phyloP scores from a whole-genome alignment of 2,329 filamentous ascomycete genomes.

The Trichoderma sp. region DNA sequence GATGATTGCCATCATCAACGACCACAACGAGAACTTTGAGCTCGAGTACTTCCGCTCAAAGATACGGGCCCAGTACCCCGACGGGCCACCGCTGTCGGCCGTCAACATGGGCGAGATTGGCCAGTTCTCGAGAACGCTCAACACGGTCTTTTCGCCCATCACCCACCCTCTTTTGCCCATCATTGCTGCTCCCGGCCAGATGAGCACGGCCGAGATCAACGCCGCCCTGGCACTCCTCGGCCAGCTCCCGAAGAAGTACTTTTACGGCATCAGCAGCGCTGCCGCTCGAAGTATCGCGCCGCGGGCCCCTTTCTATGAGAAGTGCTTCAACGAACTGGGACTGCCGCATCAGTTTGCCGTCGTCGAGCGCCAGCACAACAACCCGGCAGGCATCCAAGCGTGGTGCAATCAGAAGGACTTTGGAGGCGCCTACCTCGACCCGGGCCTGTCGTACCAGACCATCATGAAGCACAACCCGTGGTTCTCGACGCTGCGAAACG shows the following conservation, averaged over 20 bases:
- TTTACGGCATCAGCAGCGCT: slow-evolving; percentile 77
- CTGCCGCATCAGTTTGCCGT: slow-evolving; percentile 79
- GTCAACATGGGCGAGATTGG: slow-evolving; percentile 88
- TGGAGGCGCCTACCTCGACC: slow-evolving; percentile 80
- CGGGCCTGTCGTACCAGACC: slow-evolving; percentile 63
- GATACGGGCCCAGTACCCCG: slow-evolving; percentile 68
- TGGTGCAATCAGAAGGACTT: slow-evolving; percentile 75
- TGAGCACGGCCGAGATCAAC: slow-evolving; percentile 86
- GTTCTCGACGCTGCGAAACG: slow-evolving; percentile 54
- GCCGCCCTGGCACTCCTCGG: slow-evolving; percentile 75
- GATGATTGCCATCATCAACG: slow-evolving; percentile 83
- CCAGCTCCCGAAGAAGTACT: slow-evolving; percentile 75
- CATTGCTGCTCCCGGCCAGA: slow-evolving; percentile 81
- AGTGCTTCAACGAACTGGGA: slow-evolving; percentile 79
- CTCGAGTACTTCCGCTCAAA: slow-evolving; percentile 84
- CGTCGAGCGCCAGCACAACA: slow-evolving; percentile 69
- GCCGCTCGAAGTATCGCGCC: slow-evolving; percentile 65
- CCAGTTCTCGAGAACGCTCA: slow-evolving; percentile 79
- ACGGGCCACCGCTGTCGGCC: slow-evolving; percentile 74
- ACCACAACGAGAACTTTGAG: slow-evolving; percentile 85
- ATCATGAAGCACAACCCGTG: slow-evolving; percentile 61
- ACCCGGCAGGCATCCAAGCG: slow-evolving; percentile 66
- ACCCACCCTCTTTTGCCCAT: slow-evolving; percentile 82
- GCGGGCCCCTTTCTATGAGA: slow-evolving; percentile 83
- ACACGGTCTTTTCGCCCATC: slow-evolving; percentile 85